phyloP scores from a whole-genome alignment of 2,329 filamentous ascomycete genomes.

The Dactylellina cionopaga region DNA sequence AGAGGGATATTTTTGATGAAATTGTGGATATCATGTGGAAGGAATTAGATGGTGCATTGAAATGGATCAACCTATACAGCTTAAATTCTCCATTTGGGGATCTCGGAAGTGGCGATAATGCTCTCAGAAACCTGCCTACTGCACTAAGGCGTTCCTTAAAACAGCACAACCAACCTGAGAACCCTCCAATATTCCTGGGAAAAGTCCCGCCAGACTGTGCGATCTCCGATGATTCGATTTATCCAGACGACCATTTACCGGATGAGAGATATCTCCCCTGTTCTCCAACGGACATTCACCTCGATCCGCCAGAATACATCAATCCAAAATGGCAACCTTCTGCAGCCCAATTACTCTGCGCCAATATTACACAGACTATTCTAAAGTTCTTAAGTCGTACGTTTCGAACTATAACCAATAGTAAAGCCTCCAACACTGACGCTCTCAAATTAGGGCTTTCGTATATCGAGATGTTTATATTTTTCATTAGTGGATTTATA shows the following conservation, averaged over 20 bases:
- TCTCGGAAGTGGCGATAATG: neutral
- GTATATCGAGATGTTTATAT: neutral
- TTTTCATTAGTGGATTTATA: neutral
- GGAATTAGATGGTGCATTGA: neutral
- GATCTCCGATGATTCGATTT: too few species aligned
- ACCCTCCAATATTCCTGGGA: neutral
- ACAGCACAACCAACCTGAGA: neutral
- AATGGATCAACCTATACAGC: neutral
- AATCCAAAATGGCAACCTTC: too few species aligned
- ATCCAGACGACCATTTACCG: too few species aligned
- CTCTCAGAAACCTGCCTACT: neutral
- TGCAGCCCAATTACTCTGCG: neutral
- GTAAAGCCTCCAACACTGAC: neutral
- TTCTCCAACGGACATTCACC: too few species aligned
- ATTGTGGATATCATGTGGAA: constrained; percentile 17
- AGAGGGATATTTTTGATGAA: constrained; percentile 1
- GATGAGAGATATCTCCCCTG: too few species aligned
- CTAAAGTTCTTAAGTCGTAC: neutral
- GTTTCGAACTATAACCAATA: neutral
- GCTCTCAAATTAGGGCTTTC: neutral
- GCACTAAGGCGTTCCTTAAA: neutral
- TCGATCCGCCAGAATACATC: too few species aligned
- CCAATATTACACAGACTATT: neutral
- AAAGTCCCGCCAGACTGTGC: too few species aligned
- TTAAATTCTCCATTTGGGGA: neutral